phyloP scores from a whole-genome alignment of 495 filamentous ascomycete species.

The Penicillium crystallinum region DNA sequence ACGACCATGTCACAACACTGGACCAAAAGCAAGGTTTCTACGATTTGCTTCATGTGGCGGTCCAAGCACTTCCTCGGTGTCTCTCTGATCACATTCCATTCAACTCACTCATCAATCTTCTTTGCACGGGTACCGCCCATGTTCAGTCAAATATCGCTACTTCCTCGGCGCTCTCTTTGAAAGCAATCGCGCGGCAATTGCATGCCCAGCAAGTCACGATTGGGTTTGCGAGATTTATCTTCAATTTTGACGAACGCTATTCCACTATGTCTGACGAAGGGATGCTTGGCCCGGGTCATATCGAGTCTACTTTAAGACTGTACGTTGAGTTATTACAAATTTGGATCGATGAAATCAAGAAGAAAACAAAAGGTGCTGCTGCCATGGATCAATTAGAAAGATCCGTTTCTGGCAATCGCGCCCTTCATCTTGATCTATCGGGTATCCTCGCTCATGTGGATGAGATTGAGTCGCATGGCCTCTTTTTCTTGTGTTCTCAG shows the following conservation, averaged over 20 bases:
- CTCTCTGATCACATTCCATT: slow-evolving; percentile 86
- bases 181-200: slow-evolving; percentile 88
- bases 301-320: slow-evolving; percentile 85
- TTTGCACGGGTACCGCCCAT: slow-evolving; percentile 96
- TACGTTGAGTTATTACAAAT: slow-evolving; percentile 93
- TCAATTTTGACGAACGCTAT: slow-evolving; percentile 95
- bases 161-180: slow-evolving; percentile 87
- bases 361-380: slow-evolving; percentile 71
- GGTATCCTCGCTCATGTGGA: slow-evolving; percentile 88
- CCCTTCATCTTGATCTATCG: slow-evolving; percentile 78
- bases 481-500: slow-evolving; percentile 98
- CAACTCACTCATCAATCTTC: slow-evolving; percentile 87
- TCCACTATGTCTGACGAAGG: slow-evolving; percentile 97
- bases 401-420: slow-evolving; percentile 49
- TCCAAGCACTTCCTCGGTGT: slow-evolving; percentile 90
- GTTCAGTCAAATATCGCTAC: slow-evolving; percentile 86
- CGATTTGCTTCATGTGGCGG: slow-evolving; percentile 89
- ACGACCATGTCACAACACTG: slow-evolving; percentile 65
- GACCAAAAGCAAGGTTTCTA: slow-evolving; percentile 95
- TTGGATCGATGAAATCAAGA: slow-evolving; percentile 94
- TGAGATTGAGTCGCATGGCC: slow-evolving; percentile 90
- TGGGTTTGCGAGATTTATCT: slow-evolving; percentile 93
- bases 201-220: slow-evolving; percentile 96
- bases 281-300: slow-evolving; percentile 91
- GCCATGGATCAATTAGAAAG: slow-evolving; percentile 56